phyloP scores from a whole-genome alignment of 192 early-diverging fungal genomes.

The Obelidium mucronatum region DNA sequence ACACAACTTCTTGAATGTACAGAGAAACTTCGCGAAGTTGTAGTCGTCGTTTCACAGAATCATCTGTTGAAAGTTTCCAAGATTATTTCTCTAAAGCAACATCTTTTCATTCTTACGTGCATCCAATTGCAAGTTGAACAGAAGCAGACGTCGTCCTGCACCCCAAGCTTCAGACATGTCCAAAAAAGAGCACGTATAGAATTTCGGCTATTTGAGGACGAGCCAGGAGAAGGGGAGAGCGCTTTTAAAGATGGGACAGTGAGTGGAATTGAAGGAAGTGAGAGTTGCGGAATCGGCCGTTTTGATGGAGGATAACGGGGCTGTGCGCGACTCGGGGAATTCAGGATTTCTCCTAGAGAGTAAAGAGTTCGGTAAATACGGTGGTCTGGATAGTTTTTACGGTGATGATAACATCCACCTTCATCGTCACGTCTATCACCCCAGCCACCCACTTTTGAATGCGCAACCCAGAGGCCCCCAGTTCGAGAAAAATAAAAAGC shows the following conservation, averaged over 20 bases:
- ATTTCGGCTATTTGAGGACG: slow-evolving; percentile 2
- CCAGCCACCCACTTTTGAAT: slow-evolving; percentile 28
- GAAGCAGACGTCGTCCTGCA: slow-evolving; percentile 19
- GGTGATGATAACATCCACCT: background rate
- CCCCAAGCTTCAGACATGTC: slow-evolving; percentile 38
- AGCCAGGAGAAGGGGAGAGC: slow-evolving; percentile 1
- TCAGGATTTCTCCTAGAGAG: too few relatives aligned
- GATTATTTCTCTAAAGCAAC: background rate
- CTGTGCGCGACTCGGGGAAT: background rate
- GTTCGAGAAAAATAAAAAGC: slow-evolving; percentile 26
- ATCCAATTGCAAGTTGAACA: slow-evolving; percentile 36
- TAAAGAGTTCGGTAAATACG: too few relatives aligned
- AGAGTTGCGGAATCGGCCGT: slow-evolving; percentile 28
- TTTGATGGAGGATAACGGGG: slow-evolving; percentile 35
- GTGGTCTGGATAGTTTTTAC: too few relatives aligned
- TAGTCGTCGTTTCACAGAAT: slow-evolving; percentile 15
- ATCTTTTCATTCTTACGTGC: background rate
- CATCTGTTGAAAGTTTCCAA: slow-evolving; percentile 4
- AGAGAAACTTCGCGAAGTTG: slow-evolving; percentile 30
- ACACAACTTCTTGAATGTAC: slow-evolving; percentile 38
- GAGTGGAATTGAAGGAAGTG: slow-evolving; percentile 25
- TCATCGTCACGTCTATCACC: background rate
- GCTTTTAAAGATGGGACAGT: slow-evolving; percentile 30
- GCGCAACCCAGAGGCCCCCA: slow-evolving; percentile 39
- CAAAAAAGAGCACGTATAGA: slow-evolving; percentile 26